Conservation (phyloP, 108 stramenopile species). For the Pseudonitzschia multiseries region DNA sequence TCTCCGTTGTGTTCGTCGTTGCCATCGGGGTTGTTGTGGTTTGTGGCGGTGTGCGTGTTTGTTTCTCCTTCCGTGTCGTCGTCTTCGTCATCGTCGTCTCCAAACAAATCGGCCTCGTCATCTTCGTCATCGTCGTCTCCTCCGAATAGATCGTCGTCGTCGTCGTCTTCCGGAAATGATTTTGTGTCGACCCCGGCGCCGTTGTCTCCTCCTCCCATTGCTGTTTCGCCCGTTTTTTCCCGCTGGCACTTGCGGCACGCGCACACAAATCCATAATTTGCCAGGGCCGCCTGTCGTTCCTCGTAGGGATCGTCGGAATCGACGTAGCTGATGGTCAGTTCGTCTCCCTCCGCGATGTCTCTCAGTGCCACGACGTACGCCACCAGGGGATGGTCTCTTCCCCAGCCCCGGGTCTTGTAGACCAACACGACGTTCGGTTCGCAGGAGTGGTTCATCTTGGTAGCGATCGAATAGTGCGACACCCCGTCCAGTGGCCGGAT, state of each 20-base stretch:
- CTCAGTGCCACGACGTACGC: conserved; percentile 58
- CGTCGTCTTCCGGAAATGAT: too few relatives aligned
- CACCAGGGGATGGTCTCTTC: conserved; percentile 49
- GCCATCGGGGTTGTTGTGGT: neutral
- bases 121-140: conserved; percentile 41
- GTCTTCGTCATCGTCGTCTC: conserved; percentile 23
- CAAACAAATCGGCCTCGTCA: conserved; percentile 7
- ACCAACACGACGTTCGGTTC: conserved; percentile 60
- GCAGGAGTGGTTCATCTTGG: conserved; percentile 92
- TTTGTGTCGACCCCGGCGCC: neutral
- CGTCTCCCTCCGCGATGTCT: conserved; percentile 73
- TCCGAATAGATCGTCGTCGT: conserved; percentile 40
- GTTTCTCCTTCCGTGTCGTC: too few relatives aligned
- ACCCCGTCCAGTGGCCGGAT: conserved; percentile 86
- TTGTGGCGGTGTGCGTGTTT: too few relatives aligned
- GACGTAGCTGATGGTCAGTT: conserved; percentile 84
- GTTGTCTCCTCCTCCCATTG: neutral
- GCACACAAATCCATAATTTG: conserved; percentile 85
- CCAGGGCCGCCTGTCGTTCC: conserved; percentile 51
- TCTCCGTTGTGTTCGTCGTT: neutral
- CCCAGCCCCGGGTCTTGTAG: conserved; percentile 55
- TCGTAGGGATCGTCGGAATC: conserved; percentile 33
- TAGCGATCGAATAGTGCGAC: conserved; percentile 63
- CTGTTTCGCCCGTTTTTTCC: conserved; percentile 32
- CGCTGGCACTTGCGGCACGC: conserved; percentile 51